These are phyloP conservation scores for Dactylellina cionopaga DNA, from an alignment of 2,329 filamentous ascomycete species.

Conservation along the genomic window DNA sequence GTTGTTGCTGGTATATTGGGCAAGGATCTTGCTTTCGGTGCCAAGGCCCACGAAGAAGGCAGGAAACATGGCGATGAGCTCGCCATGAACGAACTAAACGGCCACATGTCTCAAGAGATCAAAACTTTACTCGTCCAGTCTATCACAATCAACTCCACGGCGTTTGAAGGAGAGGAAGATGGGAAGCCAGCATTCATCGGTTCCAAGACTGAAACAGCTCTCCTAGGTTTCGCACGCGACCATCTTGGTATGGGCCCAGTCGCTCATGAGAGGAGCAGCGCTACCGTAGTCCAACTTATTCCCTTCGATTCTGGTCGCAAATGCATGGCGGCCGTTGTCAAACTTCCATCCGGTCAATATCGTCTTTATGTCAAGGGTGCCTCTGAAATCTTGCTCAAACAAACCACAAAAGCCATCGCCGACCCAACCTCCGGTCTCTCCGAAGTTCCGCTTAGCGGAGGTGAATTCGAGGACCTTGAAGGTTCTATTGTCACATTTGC, in stretches of 20 bases:
- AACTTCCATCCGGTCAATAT: slow-evolving; percentile 66
- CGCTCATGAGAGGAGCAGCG: slow-evolving; percentile 71
- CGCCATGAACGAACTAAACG: slow-evolving; percentile 67
- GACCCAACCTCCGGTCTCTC: slow-evolving; percentile 46
- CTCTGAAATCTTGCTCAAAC: slow-evolving; percentile 71
- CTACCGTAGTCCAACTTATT: slow-evolving; percentile 68
- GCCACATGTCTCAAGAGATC: slow-evolving; percentile 65
- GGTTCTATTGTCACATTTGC: slow-evolving; percentile 61
- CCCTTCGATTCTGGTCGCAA: slow-evolving; percentile 74
- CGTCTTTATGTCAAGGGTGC: slow-evolving; percentile 73
- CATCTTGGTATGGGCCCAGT: slow-evolving; percentile 73
- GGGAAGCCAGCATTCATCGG: slow-evolving; percentile 73
- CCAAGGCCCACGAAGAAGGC: slow-evolving; percentile 56
- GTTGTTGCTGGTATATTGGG: slow-evolving; percentile 61
- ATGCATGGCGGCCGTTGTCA: slow-evolving; percentile 72
- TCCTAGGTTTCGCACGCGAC: slow-evolving; percentile 75
- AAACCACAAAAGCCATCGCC: slow-evolving; percentile 63
- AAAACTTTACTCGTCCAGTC: slow-evolving; percentile 71
- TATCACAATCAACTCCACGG: slow-evolving; percentile 74
- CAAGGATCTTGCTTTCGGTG: slow-evolving; percentile 56
- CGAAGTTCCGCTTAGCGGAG: slow-evolving; percentile 48
- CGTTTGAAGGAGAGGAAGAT: slow-evolving; percentile 73
- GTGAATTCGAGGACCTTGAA: slow-evolving; percentile 55
- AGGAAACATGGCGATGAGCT: slow-evolving; percentile 62
- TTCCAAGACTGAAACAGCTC: slow-evolving; percentile 80